Conservation (phyloP, 2,329 filamentous ascomycete species). For the Clonostachys rosea region DNA sequence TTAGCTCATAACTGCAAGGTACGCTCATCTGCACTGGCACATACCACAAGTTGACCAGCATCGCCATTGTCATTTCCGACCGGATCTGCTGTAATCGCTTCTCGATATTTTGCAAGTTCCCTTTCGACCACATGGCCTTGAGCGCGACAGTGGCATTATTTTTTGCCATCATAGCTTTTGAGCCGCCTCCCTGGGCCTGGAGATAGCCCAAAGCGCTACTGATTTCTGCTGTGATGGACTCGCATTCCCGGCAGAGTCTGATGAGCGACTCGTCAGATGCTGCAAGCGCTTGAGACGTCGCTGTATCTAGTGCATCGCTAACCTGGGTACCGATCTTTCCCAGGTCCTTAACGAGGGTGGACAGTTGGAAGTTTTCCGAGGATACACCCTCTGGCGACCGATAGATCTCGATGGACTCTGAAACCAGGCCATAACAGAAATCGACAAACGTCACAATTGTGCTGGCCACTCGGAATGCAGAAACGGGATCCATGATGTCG, state of each 20-base stretch:
- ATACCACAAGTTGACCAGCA: no score
- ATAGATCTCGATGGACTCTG: background rate
- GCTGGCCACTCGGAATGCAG: background rate
- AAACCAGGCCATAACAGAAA: background rate
- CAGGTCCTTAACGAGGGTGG: background rate
- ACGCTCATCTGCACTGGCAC: no score
- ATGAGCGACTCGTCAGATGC: background rate
- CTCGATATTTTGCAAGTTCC: no score
- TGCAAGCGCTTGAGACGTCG: background rate
- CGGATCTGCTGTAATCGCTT: no score
- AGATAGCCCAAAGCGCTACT: no score
- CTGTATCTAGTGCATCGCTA: background rate
- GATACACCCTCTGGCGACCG: background rate
- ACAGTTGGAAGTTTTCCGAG: background rate
- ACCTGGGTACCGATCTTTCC: background rate
- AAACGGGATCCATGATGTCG: background rate
- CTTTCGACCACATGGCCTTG: no score
- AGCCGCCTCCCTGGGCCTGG: no score
- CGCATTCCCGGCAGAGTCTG: background rate
- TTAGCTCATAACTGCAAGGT: no score
- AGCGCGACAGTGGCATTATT: no score
- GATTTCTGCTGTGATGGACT: no score
- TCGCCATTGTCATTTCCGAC: no score
- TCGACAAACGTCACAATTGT: background rate
- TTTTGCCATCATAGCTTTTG: no score